These are phyloP conservation scores for Phyllosticta ampelicida DNA, from an alignment of 2,329 filamentous ascomycete species.

Conservation along the genomic window DNA sequence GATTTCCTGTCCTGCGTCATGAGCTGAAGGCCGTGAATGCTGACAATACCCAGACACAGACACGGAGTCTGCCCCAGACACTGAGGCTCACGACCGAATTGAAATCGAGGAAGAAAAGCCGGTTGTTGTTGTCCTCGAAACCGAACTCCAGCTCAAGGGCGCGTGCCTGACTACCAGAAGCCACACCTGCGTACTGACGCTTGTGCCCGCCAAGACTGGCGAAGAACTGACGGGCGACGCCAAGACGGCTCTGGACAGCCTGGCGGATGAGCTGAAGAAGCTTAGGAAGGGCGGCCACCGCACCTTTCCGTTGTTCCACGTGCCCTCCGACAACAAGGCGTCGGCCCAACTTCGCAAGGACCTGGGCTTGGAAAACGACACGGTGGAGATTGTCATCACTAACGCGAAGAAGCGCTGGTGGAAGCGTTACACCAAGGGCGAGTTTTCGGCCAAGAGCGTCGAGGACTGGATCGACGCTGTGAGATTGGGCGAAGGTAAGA, in stretches of 20 bases:
- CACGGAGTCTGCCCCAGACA: slow-evolving; percentile 25
- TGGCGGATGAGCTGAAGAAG: slow-evolving; percentile 68
- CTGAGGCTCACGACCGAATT: slow-evolving; percentile 34
- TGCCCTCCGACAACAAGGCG: slow-evolving; percentile 53
- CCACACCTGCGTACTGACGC: slow-evolving; percentile 68
- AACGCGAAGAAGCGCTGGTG: slow-evolving; percentile 84
- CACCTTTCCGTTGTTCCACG: slow-evolving; percentile 73
- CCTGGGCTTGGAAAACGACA: slow-evolving; percentile 48
- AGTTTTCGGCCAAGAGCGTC: slow-evolving; percentile 50
- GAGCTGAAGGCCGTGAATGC: too few species aligned
- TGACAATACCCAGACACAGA: slow-evolving; percentile 33
- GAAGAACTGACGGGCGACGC: slow-evolving; percentile 18
- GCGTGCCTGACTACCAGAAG: slow-evolving; percentile 67
- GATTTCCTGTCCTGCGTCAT: too few species aligned
- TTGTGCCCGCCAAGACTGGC: slow-evolving; percentile 42
- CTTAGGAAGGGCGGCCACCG: slow-evolving; percentile 54
- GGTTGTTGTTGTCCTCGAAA: slow-evolving; percentile 55
- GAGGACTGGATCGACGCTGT: slow-evolving; percentile 89
- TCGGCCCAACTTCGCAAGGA: slow-evolving; percentile 45
- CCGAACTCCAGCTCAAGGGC: slow-evolving; percentile 52
- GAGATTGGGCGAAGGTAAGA: slow-evolving; percentile 74
- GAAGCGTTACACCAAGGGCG: slow-evolving; percentile 54
- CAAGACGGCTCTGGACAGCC: slow-evolving; percentile 43
- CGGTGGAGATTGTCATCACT: slow-evolving; percentile 65
- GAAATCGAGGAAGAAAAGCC: slow-evolving; percentile 43